Conservation (phyloP, 140 eudicot genomes). For the Flaveria floridana region DNA sequence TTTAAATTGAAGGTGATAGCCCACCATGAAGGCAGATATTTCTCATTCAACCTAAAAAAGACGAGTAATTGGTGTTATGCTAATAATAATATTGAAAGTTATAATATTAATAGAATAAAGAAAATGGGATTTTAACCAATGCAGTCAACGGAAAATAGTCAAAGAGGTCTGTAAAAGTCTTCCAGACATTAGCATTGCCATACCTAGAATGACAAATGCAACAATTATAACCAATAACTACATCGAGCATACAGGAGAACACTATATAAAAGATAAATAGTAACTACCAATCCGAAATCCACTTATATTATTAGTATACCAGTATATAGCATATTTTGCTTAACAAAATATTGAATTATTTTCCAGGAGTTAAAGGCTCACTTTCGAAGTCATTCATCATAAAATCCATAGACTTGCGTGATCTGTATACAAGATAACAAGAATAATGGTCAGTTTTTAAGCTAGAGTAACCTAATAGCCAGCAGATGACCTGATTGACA, state of each 20-base stretch:
- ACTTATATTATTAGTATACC: not conserved
- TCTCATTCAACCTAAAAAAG: not conserved
- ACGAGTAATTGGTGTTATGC: not conserved
- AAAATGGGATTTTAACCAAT: conserved; percentile 6
- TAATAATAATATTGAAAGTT: not conserved
- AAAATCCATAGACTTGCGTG: conserved; percentile 18
- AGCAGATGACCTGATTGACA: not conserved
- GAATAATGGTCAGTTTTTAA: not conserved
- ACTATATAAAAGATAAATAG: not conserved
- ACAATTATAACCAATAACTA: not conserved
- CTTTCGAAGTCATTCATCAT: conserved; percentile 23
- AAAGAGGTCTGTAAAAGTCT: conserved; percentile 13
- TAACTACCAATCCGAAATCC: not conserved
- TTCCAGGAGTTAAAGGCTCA: not conserved
- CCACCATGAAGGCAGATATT: conserved; percentile 20
- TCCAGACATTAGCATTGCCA: conserved; percentile 17
- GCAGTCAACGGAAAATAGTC: conserved; percentile 16
- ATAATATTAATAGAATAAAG: not conserved
- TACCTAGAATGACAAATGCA: not conserved
- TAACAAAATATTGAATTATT: not conserved
- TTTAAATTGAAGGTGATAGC: conserved; percentile 11
- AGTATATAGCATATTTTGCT: not conserved
- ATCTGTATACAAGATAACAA: not conserved
- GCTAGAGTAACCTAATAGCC: not conserved
- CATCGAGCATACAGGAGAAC: not conserved